Evolutionary conservation across 192 early-diverging fungal species (phyloP).

Genomic region (Umbelopsis sp.): DNA sequence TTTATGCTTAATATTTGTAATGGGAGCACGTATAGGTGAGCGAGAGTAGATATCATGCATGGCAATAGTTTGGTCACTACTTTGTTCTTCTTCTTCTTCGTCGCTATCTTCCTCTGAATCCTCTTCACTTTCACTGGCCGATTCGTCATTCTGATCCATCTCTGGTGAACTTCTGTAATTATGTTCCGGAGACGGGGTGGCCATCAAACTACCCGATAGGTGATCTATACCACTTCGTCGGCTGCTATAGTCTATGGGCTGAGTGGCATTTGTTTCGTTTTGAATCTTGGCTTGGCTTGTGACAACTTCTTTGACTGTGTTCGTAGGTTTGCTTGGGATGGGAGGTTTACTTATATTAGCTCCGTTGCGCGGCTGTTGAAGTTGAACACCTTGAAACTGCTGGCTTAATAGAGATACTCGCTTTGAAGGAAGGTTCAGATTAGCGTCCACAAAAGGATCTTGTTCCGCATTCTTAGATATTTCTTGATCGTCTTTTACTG

Average conservation of each 20-base stretch:
- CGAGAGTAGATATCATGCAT: conserved; percentile 23
- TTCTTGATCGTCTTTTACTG: neutral
- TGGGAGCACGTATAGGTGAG: conserved; percentile 22
- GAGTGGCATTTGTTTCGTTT: neutral
- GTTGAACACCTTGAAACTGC: conserved; percentile 1
- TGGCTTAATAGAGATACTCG: conserved; percentile 7
- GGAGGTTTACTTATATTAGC: neutral
- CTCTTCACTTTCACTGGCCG: conserved; percentile 13
- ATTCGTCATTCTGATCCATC: neutral
- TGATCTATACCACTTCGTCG: neutral
- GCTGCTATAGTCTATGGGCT: neutral
- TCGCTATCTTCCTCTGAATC: conserved; percentile 21
- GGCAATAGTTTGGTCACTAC: neutral
- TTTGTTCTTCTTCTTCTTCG: conserved; percentile 6
- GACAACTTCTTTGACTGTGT: neutral
- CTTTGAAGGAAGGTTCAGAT: neutral
- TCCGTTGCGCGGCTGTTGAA: conserved; percentile 2
- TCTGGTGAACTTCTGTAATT: neutral
- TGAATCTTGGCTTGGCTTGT: neutral
- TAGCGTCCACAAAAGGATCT: neutral
- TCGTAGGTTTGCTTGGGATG: neutral
- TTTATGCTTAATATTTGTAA: conserved; percentile 21
- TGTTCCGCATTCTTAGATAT: neutral
- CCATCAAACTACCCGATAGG: neutral
- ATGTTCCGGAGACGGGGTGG: neutral